Percentiles rank a stretch among this genome's conserved stretches.
Conservation (phyloP, 139 green algal genomes). For the Ettlia oleoabundans region DNA sequence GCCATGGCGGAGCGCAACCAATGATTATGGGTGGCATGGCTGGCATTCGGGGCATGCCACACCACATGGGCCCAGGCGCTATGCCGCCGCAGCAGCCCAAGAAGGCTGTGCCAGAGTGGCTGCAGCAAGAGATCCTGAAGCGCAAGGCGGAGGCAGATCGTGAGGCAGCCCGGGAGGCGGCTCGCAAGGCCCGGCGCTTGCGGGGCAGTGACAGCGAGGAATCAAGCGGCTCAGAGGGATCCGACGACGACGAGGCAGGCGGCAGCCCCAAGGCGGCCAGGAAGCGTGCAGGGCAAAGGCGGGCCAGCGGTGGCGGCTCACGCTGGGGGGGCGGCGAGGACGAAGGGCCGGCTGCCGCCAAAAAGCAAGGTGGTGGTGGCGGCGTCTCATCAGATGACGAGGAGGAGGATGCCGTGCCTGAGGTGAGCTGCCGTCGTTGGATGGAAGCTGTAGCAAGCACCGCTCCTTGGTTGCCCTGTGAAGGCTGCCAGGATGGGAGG, state of each 20-base stretch:
- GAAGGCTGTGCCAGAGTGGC: slow-evolving; percentile 52
- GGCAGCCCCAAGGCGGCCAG: slow-evolving; percentile 3
- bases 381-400: neutral
- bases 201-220: slow-evolving; percentile 12
- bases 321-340: slow-evolving; percentile 20
- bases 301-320: neutral
- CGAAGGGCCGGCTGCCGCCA: neutral
- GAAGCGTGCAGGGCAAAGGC: slow-evolving; percentile 5
- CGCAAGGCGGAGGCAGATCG: slow-evolving; percentile 4
- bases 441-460: neutral
- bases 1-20: neutral
- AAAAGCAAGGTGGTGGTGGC: neutral
- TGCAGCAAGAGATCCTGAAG: slow-evolving; percentile 53
- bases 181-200: neutral
- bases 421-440: neutral
- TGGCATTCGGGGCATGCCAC: slow-evolving; percentile 1
- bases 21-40: neutral
- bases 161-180: neutral
- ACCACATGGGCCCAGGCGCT: neutral
- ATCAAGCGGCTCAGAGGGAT: neutral
- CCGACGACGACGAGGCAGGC: neutral
- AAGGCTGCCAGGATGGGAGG: neutral
- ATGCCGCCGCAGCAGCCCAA: neutral
- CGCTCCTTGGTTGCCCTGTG: neutral
- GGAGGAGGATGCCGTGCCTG: neutral